These are phyloP conservation scores for Mrakia hoshinonis DNA, from an alignment of 768 basidiomycete species.

Conservation along the genomic window DNA sequence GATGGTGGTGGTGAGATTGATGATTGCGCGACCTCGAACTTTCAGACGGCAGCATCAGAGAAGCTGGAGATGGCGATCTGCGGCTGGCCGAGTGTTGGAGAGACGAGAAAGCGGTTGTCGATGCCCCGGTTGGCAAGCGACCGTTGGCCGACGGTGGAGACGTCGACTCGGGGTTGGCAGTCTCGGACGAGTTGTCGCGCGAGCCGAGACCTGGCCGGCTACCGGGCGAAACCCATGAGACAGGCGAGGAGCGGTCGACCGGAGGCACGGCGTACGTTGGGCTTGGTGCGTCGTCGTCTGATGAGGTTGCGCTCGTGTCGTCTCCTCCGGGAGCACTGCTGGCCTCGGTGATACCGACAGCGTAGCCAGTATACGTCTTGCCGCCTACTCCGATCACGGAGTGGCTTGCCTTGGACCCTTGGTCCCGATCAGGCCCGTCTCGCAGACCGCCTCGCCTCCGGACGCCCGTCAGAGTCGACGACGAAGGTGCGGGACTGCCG, in stretches of 20 bases:
- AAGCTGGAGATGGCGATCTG: neutral
- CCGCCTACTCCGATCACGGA: neutral
- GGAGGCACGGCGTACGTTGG: neutral
- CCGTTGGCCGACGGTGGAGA: neutral
- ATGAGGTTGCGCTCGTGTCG: neutral
- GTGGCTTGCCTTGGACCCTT: neutral
- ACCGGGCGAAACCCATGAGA: neutral
- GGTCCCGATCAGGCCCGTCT: neutral
- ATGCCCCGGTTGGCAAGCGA: neutral
- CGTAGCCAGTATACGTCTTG: neutral
- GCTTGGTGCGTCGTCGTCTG: neutral
- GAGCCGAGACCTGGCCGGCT: neutral
- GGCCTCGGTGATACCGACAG: neutral
- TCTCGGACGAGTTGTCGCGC: neutral
- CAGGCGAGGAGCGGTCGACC: neutral
- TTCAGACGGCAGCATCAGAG: neutral
- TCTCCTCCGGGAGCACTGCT: constrained; percentile 22
- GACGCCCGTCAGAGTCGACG: neutral
- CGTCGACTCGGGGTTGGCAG: neutral
- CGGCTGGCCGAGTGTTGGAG: neutral
- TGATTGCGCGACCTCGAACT: neutral
- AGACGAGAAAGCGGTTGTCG: neutral
- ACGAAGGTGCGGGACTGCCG: neutral
- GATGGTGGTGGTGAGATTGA: neutral
- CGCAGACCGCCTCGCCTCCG: neutral